Evolutionary conservation across 2,329 filamentous ascomycete species (phyloP), one percentile per base, ranked within the genome.

Genomic region (Claviceps sp.): DNA sequence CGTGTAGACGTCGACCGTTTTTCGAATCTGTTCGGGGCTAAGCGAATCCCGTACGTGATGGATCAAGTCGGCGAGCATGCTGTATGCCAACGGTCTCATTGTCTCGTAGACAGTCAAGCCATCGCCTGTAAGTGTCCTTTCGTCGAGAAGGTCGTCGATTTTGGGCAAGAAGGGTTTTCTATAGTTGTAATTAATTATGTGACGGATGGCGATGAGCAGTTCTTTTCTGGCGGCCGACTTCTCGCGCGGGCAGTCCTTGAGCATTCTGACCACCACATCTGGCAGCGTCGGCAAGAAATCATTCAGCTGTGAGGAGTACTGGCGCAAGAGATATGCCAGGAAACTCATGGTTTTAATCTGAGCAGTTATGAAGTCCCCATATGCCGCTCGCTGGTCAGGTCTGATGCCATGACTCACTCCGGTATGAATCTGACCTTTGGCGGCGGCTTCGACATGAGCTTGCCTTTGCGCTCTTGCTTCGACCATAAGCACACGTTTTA

Each of bases 341-440:
- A 98, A 98, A 62, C 90, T 97, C 91, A 98, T 97, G 0, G 91
- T 97, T 73, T 99, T 97, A 16, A 98, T 93, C 66, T 99, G 94
- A 1, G 91, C 89, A 0, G 89, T 97, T 57, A 98, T 94, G 59
- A 97, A 95, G 61, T 98, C 94, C 39, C 91, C 93, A 71, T 97
- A 99, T 0, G 90, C 91, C 13, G 86, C 86, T 53, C 90, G 78
- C 61, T 97, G 95, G 14, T 55, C 53, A 45, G 53, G 30, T 69
- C 89, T 91, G 63, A 99, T 96, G 53, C 89, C 87, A 47, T 87
- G 87, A 69, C 89, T 95, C 50, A 98, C 88, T 2, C 93, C 91
- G 0, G 89, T 93, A 63, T 97, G 96, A 14, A 95, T 85, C 38
- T 83, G 85, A 16, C 84, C 85, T 61, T 82, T 85, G 1, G 82